Conservation (phyloP, 2,329 filamentous ascomycete species). For the Pseudogymnoascus pannorum region DNA sequence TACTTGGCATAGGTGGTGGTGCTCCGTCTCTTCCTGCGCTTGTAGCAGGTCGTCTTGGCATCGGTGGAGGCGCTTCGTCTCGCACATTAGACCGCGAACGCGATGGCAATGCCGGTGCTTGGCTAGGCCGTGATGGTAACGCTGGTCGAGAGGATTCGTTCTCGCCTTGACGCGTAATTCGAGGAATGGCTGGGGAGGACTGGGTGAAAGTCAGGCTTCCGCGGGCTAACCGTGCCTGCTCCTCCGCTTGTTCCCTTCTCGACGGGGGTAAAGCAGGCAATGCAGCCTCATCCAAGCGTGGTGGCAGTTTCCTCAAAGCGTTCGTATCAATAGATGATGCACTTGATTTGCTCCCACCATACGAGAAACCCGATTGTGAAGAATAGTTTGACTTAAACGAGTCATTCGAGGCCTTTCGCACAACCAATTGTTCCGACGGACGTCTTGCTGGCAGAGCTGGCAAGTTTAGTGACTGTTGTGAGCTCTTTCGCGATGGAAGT, state of each 20-base stretch:
- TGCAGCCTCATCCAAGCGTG: conserved; percentile 47
- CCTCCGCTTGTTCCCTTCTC: conserved; percentile 42
- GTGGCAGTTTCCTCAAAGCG: conserved; percentile 44
- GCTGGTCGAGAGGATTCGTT: conserved; percentile 16
- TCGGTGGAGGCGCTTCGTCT: background rate
- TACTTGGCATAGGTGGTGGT: background rate
- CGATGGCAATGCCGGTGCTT: background rate
- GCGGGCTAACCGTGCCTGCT: conserved; percentile 31
- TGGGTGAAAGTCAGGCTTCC: conserved; percentile 32
- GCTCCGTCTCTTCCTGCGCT: background rate
- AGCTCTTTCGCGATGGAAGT: conserved; percentile 27
- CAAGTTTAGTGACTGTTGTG: conserved; percentile 28
- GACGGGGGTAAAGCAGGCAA: conserved; percentile 52
- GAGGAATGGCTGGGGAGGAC: conserved; percentile 33
- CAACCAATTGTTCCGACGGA: conserved; percentile 35
- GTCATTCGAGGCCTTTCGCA: conserved; percentile 48
- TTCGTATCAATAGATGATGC: conserved; percentile 34
- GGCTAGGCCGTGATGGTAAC: conserved; percentile 23
- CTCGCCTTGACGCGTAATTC: conserved; percentile 16
- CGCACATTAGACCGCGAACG: background rate
- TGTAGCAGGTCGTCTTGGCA: background rate
- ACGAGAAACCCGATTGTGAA: conserved; percentile 44
- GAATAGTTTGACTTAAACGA: conserved; percentile 51
- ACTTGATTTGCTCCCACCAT: conserved; percentile 40
- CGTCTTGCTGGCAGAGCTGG: conserved; percentile 46